Percentiles rank a stretch among this genome's conserved stretches.
Conservation (phyloP, 345 rosid genomes). For the Citrus sinensis region DVS_A1.0 CM039166.1:21811001-21811500, state of each 20-base stretch:
- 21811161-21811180: background rate
- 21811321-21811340: background rate
- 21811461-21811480: no score
- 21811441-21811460: background rate
- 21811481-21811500: no score
- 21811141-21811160: background rate
- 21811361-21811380: constrained; percentile 5
- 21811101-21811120: background rate
- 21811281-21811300: constrained; percentile 1
- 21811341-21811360: background rate
- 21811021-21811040: background rate
- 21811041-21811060: background rate
- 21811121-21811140: background rate
- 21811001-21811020: background rate
- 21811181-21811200: background rate
- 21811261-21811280: constrained; percentile 7
- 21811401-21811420: background rate
- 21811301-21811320: background rate
- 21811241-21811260: background rate
- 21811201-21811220: background rate
- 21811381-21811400: background rate
- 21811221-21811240: background rate
- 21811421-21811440: background rate
- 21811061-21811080: background rate
- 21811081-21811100: background rate